These are phyloP conservation scores for Colletotrichum lindemuthianum DNA, from an alignment of 2,329 filamentous ascomycete species.

Conservation along the genomic window DNA sequence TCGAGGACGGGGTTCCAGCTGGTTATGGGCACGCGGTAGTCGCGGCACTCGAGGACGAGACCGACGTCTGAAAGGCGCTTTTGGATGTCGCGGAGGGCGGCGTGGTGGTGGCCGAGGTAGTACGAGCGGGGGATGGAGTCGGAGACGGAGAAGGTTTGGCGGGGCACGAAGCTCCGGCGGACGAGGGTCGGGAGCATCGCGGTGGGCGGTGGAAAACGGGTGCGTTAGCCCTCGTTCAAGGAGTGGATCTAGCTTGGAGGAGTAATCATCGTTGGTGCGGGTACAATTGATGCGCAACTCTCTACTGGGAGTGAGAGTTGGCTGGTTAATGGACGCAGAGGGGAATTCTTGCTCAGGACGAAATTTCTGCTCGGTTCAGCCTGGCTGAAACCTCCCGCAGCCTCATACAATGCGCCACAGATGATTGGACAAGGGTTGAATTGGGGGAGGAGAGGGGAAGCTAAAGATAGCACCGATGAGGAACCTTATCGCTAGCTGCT, in stretches of 20 bases:
- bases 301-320: not conserved
- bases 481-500: too few relatives aligned
- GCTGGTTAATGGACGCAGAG: not conserved
- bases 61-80: slow-evolving; percentile 81
- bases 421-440: slow-evolving; percentile 11
- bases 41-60: slow-evolving; percentile 92
- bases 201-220: not conserved
- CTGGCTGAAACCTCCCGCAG: slow-evolving; percentile 14
- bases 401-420: slow-evolving; percentile 12
- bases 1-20: slow-evolving; percentile 93
- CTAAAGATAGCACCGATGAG: too few relatives aligned
- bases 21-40: slow-evolving; percentile 89
- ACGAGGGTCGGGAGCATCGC: slow-evolving; percentile 36
- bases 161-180: slow-evolving; percentile 72
- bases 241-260: slow-evolving; percentile 4
- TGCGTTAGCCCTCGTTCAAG: not conserved
- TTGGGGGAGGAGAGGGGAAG: too few relatives aligned
- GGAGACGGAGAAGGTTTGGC: slow-evolving; percentile 76
- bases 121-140: slow-evolving; percentile 85
- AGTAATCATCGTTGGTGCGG: slow-evolving; percentile 7
- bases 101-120: slow-evolving; percentile 91
- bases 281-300: not conserved
- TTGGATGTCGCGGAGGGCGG: slow-evolving; percentile 85
- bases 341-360: not conserved
- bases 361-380: slow-evolving; percentile 28